Evolutionary conservation across 129 eudicot genomes (phyloP), one percentile per base, ranked within the genome.

Genomic region (Lactuca sativa): DNA sequence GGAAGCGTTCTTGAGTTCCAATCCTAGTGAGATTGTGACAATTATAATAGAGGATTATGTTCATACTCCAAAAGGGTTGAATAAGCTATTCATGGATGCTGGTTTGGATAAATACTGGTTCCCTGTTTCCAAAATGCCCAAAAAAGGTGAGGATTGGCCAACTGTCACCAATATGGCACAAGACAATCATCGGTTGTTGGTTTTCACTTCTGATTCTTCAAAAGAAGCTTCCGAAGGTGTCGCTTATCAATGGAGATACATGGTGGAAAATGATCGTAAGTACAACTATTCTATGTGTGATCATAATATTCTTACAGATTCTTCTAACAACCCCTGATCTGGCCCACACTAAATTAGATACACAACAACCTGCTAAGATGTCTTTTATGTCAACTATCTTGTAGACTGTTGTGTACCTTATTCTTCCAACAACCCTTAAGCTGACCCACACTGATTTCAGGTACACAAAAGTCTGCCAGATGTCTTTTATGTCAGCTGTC

Each of bases 21-120:
- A 87, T 57, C 97, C 99, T 7, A 64, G 80, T 7, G 99, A 95
- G 71, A 90, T 95, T 73, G 89, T 95, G 48, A 95, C 99, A 37
- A 90, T 95, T 75, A 90, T 90, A 81, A 85, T 95, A 18, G 99
- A 95, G 82, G 99, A 95, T 58, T 95, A 95, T 64, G 99, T 95
- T 17, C 99, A 90, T 82, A 62, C 96, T 10, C 91, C 96, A 36
- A 95, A 86, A 79, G 97, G 93, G 44, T 77, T 95, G 79, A 87
- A 90, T n/a, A 83, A 69, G 47, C 62, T 95, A 70, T 95, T 95
- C 38, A 66, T 77, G 0, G 84, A 80, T 78, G 93, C 97, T 53
- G 99, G 99, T 57, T 75, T 95, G 79, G 95, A 83, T 40, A 95
- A 95, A 67, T 95, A 90, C 82, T 87, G 90, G 96, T 95, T 67